Conservation (phyloP, 2,329 filamentous ascomycete species). For the Colletotrichum lupini region DNA sequence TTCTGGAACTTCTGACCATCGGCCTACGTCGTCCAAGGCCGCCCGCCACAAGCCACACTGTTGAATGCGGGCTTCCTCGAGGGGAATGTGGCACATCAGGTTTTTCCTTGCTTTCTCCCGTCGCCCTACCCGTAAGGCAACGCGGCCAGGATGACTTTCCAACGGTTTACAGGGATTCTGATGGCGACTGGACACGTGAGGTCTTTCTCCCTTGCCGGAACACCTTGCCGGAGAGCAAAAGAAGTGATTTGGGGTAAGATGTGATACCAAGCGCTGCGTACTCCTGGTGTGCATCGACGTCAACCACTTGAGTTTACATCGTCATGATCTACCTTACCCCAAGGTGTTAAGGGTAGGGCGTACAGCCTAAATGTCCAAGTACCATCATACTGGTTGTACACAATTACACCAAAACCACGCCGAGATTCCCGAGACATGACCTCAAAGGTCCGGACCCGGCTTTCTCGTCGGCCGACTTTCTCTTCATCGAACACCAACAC, state of each 20-base stretch:
- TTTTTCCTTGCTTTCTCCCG: neutral
- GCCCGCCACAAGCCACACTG: neutral
- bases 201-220: neutral
- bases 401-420: neutral
- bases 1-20: neutral
- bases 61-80: neutral
- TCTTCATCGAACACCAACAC: neutral
- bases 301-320: neutral
- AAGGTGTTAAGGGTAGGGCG: neutral
- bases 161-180: neutral
- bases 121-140: neutral
- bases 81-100: neutral
- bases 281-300: neutral
- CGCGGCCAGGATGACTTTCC: neutral
- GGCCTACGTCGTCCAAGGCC: conserved; percentile 27
- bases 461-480: neutral
- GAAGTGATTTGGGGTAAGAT: neutral
- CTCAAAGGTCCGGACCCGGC: neutral
- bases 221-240: neutral
- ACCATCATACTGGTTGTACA: no score
- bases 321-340: conserved; percentile 2
- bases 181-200: neutral
- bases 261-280: neutral
- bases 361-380: neutral
- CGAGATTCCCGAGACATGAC: conserved; percentile 5